Evolutionary conservation across 257 asterid genomes (phyloP), one percentile per base, ranked within the genome.

Genomic region (Solanum sparsipilum): DNA sequence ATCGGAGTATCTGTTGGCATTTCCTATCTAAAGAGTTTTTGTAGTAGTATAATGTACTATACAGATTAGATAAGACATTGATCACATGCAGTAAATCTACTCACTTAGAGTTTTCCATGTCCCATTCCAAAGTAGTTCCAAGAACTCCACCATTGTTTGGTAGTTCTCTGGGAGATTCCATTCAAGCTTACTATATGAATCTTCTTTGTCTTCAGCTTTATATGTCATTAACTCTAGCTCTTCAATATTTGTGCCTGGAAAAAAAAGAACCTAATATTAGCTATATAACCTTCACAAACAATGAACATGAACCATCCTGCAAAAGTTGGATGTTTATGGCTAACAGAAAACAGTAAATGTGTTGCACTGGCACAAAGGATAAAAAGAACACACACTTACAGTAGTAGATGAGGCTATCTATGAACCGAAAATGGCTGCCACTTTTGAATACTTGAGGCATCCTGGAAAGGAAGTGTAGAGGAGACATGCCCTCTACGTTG

Each of bases 391-490:
- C 9, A 20, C 38, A 83, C 91, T 90, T 89, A 93, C 93, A 89
- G n/a, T 56, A 52, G 90, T 89, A 93, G 86, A 92, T 84, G 15
- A 92, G n/a, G 35, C 87, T 82, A 86, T 92, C 93, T 32, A 35
- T 88, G 81, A 71, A 70, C 86, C 93, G 83, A 58, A 91, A 87
- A 18, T 88, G 83, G 87, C 56, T 89, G 84, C 93, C 89, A 91
- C 95, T 91, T 63, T n/a, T 27, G 90, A 93, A 93, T 27, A 89
- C 71, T 72, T 72, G 88, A 5, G 96, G 93, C 91, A 91, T 92
- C 89, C 88, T 92, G 31, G 93, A 94, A 39, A 93, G 92, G 84
- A 89, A 27, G 87, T 92, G 95, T 81, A 93, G 93, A 2, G 95
- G 95, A 31, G 92, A 88, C 73, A 86, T 91, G 81, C 96, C 96